These are phyloP conservation scores for Suhomyces coccinellae DNA, from an alignment of 1,139 yeast genomes.

Conservation along the genomic window DNA sequence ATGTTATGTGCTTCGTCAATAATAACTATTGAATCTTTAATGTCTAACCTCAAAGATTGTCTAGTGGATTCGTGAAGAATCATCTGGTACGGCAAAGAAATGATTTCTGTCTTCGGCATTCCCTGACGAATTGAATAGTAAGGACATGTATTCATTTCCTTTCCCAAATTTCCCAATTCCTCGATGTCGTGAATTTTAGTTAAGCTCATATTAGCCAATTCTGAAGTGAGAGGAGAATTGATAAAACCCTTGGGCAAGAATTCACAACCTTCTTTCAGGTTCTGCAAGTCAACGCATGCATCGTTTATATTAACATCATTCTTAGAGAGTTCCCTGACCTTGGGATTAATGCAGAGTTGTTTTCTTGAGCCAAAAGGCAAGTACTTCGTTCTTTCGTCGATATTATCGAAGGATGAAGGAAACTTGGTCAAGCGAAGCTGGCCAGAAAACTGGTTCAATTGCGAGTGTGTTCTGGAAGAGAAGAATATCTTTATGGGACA, in stretches of 20 bases:
- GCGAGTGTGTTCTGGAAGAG: conserved; percentile 91
- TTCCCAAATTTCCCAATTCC: conserved; percentile 67
- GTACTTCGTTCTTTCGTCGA: conserved; percentile 50
- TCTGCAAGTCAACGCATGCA: conserved; percentile 75
- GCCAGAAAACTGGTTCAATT: conserved; percentile 74
- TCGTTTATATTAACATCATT: conserved; percentile 70
- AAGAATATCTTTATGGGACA: conserved; percentile 56
- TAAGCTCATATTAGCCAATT: conserved; percentile 61
- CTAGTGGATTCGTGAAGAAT: conserved; percentile 67
- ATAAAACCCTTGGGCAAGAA: conserved; percentile 42
- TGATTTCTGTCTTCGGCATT: conserved; percentile 61
- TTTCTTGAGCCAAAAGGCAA: conserved; percentile 79
- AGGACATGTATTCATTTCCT: conserved; percentile 64
- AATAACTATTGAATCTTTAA: conserved; percentile 67
- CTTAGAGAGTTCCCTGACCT: conserved; percentile 40
- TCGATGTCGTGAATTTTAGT: conserved; percentile 79
- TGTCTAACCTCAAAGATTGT: conserved; percentile 54
- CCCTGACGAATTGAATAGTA: conserved; percentile 72
- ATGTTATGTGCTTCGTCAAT: conserved; percentile 95
- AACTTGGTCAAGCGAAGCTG: conserved; percentile 67
- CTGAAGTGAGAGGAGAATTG: conserved; percentile 33
- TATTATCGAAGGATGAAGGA: conserved; percentile 56
- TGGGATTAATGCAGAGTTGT: conserved; percentile 77
- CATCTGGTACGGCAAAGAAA: conserved; percentile 85
- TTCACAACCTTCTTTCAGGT: conserved; percentile 48